Conservation (phyloP, 495 filamentous ascomycete species). For the Bacidia rubella region DNA sequence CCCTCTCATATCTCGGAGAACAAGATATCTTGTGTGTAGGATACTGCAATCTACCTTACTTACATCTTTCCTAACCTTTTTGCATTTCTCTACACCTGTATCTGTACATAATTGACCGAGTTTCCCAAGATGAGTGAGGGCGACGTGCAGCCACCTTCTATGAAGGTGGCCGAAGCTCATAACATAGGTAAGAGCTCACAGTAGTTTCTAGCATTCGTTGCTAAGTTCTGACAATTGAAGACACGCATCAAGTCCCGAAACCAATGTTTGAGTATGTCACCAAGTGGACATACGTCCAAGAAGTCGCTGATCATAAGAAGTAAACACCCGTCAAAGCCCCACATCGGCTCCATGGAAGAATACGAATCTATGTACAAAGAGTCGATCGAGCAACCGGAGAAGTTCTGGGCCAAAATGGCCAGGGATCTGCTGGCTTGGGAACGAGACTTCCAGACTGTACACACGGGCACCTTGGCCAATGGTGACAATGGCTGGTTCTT, state of each 20-base stretch:
- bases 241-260: conserved; percentile 18
- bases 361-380: conserved; percentile 92
- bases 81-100: too few relatives aligned
- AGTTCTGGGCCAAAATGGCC: conserved; percentile 80
- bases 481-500: conserved; percentile 93
- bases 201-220: not conserved
- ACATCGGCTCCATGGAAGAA: conserved; percentile 60
- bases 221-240: conserved; percentile 3
- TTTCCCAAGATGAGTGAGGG: conserved; percentile 16
- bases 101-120: too few relatives aligned
- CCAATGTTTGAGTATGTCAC: conserved; percentile 17
- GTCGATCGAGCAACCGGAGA: conserved; percentile 79
- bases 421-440: conserved; percentile 86
- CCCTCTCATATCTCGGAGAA: not conserved
- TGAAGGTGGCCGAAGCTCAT: conserved; percentile 18
- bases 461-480: conserved; percentile 56
- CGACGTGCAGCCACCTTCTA: conserved; percentile 11
- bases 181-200: conserved; percentile 12
- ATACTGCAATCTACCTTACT: too few relatives aligned
- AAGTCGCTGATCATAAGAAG: conserved; percentile 21
- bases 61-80: too few relatives aligned
- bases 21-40: too few relatives aligned
- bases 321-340: conserved; percentile 56
- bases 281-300: not conserved
- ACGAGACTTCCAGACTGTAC: conserved; percentile 83